These are phyloP conservation scores for Calonectria henricotiae DNA, from an alignment of 2,329 filamentous ascomycete species.

Conservation along the genomic window DNA sequence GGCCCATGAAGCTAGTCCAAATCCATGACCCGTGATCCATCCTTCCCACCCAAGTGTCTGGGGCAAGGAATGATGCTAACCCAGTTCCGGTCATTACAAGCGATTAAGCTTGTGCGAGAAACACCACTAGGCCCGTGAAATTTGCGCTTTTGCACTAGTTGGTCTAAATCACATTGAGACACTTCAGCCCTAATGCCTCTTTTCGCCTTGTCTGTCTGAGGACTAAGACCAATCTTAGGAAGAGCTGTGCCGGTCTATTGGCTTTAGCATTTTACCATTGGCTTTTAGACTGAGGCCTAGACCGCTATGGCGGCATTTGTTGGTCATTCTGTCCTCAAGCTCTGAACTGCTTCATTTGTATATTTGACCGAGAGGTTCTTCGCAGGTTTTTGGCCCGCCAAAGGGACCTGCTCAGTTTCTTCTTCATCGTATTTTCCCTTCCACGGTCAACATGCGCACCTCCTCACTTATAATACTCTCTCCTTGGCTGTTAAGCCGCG, in stretches of 20 bases:
- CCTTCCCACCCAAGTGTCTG: not conserved
- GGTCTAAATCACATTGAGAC: not conserved
- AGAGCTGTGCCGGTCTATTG: not conserved
- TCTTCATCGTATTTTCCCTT: not conserved
- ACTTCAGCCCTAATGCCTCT: slow-evolving; percentile 12
- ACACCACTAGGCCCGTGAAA: not conserved
- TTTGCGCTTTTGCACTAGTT: not conserved
- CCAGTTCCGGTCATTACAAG: not conserved
- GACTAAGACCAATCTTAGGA: not conserved
- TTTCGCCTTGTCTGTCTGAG: not conserved
- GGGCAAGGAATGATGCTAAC: not conserved
- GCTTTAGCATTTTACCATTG: slow-evolving; percentile 16
- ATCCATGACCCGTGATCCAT: slow-evolving; percentile 5
- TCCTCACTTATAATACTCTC: not conserved
- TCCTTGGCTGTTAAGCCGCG: not conserved
- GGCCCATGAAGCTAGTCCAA: not conserved
- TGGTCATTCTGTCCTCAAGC: not conserved
- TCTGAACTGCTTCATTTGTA: too few species aligned
- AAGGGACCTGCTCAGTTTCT: not conserved
- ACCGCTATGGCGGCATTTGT: not conserved
- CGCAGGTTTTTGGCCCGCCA: not conserved
- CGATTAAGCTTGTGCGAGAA: not conserved
- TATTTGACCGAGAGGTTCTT: not conserved
- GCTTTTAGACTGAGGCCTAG: not conserved
- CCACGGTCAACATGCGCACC: not conserved